phyloP scores from a whole-genome alignment of 2,329 filamentous ascomycete genomes.

The Ophiocordyceps unilateralis region DNA sequence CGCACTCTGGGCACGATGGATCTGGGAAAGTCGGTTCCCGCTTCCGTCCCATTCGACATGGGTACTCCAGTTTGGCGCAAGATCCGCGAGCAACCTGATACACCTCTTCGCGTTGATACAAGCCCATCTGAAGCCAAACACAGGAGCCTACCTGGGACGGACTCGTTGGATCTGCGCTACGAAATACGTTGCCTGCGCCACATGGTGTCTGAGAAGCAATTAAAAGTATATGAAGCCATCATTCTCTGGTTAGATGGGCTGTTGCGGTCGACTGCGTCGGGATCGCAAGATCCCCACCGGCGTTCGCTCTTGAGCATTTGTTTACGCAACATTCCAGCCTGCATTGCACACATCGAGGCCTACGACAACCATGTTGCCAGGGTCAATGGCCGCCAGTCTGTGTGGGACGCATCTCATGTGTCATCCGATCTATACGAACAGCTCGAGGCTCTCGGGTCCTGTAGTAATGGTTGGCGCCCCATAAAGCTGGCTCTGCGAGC shows the following conservation, averaged over 20 bases:
- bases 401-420: conserved; percentile 11
- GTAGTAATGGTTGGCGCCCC: conserved; percentile 14
- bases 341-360: conserved; percentile 14
- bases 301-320: conserved; percentile 21
- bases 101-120: not conserved
- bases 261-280: conserved; percentile 10
- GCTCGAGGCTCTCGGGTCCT: conserved; percentile 14
- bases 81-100: conserved; percentile 8
- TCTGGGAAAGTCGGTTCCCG: conserved; percentile 9
- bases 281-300: conserved; percentile 6
- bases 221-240: conserved; percentile 16
- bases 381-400: conserved; percentile 7
- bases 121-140: not conserved
- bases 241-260: conserved; percentile 14
- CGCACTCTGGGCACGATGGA: conserved; percentile 15
- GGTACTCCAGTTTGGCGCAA: conserved; percentile 12
- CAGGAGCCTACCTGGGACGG: not conserved
- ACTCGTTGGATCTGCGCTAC: conserved; percentile 4
- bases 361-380: conserved; percentile 13
- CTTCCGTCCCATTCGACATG: conserved; percentile 10
- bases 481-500: conserved; percentile 15
- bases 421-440: conserved; percentile 16
- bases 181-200: conserved; percentile 10
- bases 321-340: conserved; percentile 14
- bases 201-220: conserved; percentile 7